These are phyloP conservation scores for Lyophyllum decastes DNA, from an alignment of 768 basidiomycete genomes.

Conservation along the genomic window DNA sequence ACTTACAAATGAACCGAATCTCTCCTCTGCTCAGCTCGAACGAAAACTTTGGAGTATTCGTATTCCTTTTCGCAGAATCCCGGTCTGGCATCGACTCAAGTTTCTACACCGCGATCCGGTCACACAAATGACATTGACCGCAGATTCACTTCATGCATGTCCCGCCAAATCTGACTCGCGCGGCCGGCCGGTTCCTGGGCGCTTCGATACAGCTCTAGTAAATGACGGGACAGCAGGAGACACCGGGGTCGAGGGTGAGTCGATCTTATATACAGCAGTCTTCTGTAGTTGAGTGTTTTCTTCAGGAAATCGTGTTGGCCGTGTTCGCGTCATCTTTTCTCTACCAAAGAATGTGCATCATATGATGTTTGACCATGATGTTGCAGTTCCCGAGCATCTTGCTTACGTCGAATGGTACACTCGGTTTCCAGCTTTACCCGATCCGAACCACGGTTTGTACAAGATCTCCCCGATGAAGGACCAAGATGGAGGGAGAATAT, in stretches of 20 bases:
- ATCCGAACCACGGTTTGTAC: slow-evolving; percentile 24
- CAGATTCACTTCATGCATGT: slow-evolving; percentile 32
- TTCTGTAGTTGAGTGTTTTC: neutral
- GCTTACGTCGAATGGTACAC: slow-evolving; percentile 32
- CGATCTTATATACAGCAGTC: neutral
- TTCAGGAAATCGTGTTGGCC: slow-evolving; percentile 26
- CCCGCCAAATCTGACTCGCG: slow-evolving; percentile 11
- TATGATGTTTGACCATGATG: slow-evolving; percentile 5
- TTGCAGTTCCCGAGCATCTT: slow-evolving; percentile 15
- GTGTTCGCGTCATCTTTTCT: slow-evolving; percentile 25
- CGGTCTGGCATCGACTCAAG: slow-evolving; percentile 33
- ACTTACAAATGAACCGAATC: slow-evolving; percentile 12
- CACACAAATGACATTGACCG: slow-evolving; percentile 9
- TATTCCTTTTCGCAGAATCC: slow-evolving; percentile 24
- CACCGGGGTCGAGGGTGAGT: slow-evolving; percentile 19
- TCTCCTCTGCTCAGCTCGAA: slow-evolving; percentile 16
- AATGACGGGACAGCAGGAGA: neutral
- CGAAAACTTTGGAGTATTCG: neutral
- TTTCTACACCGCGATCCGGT: slow-evolving; percentile 19
- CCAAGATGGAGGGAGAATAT: slow-evolving; percentile 6
- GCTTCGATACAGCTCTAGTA: slow-evolving; percentile 33
- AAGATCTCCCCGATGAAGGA: slow-evolving; percentile 17
- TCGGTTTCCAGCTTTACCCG: slow-evolving; percentile 16
- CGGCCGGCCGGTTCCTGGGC: slow-evolving; percentile 15
- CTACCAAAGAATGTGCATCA: slow-evolving; percentile 13